Conservation (phyloP, 257 asterid species). For the Cinchona pubescens region DNA sequence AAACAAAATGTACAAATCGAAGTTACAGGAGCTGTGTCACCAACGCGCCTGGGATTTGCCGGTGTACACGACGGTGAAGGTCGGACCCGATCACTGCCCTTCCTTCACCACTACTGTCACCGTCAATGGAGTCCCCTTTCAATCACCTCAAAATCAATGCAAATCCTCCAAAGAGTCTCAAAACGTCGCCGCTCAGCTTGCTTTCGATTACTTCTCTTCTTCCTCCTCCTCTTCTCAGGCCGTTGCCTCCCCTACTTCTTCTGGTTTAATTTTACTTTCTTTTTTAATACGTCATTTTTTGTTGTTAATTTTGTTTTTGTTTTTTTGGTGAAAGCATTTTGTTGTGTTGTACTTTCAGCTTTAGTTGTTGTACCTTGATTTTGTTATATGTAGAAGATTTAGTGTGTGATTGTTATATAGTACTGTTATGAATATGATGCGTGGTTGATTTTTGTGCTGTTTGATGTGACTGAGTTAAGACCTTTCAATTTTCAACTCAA, state of each 20-base stretch:
- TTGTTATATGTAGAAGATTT: neutral
- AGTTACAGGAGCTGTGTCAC: slow-evolving; percentile 69
- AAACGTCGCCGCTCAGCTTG: slow-evolving; percentile 50
- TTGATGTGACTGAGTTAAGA: neutral
- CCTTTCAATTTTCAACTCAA: neutral
- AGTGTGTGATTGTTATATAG: neutral
- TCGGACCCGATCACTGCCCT: slow-evolving; percentile 64
- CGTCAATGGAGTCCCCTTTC: slow-evolving; percentile 38
- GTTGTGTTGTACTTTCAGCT: slow-evolving; percentile 3
- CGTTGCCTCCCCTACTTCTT: neutral
- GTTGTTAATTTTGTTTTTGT: neutral
- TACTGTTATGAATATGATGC: too few species aligned
- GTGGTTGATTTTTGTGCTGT: neutral
- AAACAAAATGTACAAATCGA: slow-evolving; percentile 47
- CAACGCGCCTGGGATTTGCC: slow-evolving; percentile 51
- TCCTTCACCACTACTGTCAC: slow-evolving; percentile 46
- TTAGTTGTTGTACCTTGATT: slow-evolving; percentile 1
- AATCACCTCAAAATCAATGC: slow-evolving; percentile 35
- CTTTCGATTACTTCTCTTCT: slow-evolving; percentile 31
- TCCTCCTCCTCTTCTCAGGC: slow-evolving; percentile 6
- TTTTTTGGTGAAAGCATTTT: neutral
- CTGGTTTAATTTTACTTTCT: neutral
- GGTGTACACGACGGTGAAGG: slow-evolving; percentile 36
- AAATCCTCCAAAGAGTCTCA: slow-evolving; percentile 59
- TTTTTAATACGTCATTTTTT: neutral